phyloP scores from a whole-genome alignment of 2,329 filamentous ascomycete species.

The Penicillium psychrosexuale region DNA sequence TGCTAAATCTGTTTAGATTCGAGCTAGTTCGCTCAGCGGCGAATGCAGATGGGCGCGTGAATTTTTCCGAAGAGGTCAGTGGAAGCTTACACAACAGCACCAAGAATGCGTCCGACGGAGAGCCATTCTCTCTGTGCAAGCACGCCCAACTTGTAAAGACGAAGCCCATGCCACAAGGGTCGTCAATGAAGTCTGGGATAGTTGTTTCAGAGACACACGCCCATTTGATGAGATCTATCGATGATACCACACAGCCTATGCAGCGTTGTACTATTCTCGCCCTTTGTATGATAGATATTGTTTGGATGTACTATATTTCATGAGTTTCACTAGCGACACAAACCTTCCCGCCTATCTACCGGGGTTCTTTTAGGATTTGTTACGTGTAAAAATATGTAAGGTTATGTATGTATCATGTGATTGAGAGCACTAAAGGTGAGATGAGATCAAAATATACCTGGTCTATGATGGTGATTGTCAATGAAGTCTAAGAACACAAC shows the following conservation, averaged over 20 bases:
- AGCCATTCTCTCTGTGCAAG: conserved; percentile 75
- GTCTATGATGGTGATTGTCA: neutral
- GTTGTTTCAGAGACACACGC: conserved; percentile 88
- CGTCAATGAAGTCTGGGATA: conserved; percentile 98
- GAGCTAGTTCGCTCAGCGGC: conserved; percentile 86
- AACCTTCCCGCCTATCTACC: neutral
- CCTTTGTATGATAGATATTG: conserved; percentile 22
- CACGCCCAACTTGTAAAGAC: conserved; percentile 75
- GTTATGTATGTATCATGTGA: neutral
- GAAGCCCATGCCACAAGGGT: conserved; percentile 81
- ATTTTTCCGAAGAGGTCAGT: conserved; percentile 79
- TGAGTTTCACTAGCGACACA: conserved; percentile 5
- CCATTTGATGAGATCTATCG: conserved; percentile 97
- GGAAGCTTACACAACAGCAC: conserved; percentile 85
- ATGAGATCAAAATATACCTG: neutral
- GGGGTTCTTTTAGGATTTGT: neutral
- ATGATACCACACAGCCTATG: conserved; percentile 30
- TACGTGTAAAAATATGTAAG: neutral
- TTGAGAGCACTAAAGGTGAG: no score
- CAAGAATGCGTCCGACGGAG: conserved; percentile 85
- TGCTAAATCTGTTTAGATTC: conserved; percentile 59
- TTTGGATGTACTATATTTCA: conserved; percentile 25
- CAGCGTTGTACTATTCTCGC: conserved; percentile 2
- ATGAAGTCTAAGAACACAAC: neutral
- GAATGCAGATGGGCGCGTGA: conserved; percentile 90